phyloP scores from a whole-genome alignment of 768 basidiomycete genomes.

The Hydnomerulius pinastri region DNA sequence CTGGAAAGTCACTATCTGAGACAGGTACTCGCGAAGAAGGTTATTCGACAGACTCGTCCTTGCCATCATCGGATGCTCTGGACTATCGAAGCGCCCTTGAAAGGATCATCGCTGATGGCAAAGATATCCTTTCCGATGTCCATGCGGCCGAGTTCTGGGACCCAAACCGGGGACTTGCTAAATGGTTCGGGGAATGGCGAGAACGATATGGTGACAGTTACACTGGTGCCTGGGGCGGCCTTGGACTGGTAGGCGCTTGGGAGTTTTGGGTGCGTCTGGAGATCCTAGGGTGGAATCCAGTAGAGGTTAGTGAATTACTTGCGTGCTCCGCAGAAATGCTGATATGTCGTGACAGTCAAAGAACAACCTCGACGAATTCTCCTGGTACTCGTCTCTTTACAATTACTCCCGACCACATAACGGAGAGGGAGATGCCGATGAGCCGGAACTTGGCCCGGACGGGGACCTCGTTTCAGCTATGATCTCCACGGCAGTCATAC shows the following conservation, averaged over 20 bases:
- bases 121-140: constrained; percentile 76
- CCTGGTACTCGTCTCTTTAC: constrained; percentile 81
- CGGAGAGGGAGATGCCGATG: constrained; percentile 44
- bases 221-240: constrained; percentile 84
- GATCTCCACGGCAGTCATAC: constrained; percentile 81
- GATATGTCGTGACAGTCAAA: constrained; percentile 36
- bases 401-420: constrained; percentile 64
- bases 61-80: constrained; percentile 62
- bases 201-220: constrained; percentile 79
- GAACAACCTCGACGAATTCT: constrained; percentile 73
- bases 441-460: constrained; percentile 71
- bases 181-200: constrained; percentile 73
- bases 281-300: constrained; percentile 83
- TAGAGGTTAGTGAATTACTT: constrained; percentile 54
- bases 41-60: constrained; percentile 81
- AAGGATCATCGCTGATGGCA: constrained; percentile 50
- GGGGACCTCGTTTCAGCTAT: constrained; percentile 88
- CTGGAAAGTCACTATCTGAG: constrained; percentile 25
- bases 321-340: background rate
- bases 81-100: constrained; percentile 69
- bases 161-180: constrained; percentile 70
- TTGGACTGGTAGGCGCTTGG: constrained; percentile 87
- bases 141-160: constrained; percentile 81
- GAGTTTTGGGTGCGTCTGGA: constrained; percentile 94
- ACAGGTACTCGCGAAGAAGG: constrained; percentile 62